Evolutionary conservation across 352 stramenopile species (phyloP).

Genomic region (Blastocystis sp.): DNA sequence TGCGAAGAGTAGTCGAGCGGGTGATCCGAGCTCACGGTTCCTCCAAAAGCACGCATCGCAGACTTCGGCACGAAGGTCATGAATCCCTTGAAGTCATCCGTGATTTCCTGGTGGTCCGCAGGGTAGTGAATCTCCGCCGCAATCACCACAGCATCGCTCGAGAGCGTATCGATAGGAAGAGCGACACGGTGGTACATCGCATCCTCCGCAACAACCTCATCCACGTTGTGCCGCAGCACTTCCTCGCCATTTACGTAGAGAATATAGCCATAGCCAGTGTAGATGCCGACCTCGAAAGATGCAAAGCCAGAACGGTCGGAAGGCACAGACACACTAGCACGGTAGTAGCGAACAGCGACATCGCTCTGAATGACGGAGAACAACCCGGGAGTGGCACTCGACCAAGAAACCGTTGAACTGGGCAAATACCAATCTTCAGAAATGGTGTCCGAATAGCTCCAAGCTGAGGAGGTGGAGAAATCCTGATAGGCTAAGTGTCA

Average conservation of each 20-base stretch:
- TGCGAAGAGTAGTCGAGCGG: neutral
- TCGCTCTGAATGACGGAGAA: neutral
- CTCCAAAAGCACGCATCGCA: neutral
- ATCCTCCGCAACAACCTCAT: neutral
- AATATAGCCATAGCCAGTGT: constrained; percentile 47
- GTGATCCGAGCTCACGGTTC: neutral
- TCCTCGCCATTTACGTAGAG: constrained; percentile 32
- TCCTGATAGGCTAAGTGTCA: neutral
- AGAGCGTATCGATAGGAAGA: neutral
- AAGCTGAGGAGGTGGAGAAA: neutral
- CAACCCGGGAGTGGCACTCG: neutral
- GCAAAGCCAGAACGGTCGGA: neutral
- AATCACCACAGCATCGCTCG: neutral
- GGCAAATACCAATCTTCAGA: neutral
- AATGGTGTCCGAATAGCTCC: constrained; percentile 49
- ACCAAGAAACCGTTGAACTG: neutral
- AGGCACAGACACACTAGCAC: neutral
- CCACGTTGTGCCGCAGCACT: neutral
- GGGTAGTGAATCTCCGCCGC: constrained; percentile 26
- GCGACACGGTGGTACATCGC: neutral
- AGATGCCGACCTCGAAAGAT: constrained; percentile 9
- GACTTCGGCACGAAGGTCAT: neutral
- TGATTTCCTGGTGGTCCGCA: neutral
- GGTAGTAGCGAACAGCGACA: constrained; percentile 26
- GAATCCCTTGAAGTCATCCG: constrained; percentile 28